These are phyloP conservation scores for Penicillium sclerotigenum DNA, from an alignment of 2,329 filamentous ascomycete species.

Conservation along the genomic window DNA sequence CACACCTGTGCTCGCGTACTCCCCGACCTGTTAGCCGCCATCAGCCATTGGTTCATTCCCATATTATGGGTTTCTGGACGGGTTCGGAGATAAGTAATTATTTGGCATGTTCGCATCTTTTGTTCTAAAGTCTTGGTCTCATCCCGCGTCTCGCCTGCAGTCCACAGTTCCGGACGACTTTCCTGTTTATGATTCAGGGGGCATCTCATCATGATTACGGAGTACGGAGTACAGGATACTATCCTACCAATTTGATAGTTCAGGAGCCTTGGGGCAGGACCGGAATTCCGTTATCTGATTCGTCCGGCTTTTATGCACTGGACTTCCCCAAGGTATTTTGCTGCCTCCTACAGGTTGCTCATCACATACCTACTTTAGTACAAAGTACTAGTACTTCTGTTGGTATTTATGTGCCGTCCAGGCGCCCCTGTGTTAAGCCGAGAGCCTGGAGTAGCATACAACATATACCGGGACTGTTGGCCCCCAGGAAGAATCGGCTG, in stretches of 20 bases:
- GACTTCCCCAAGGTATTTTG: not conserved
- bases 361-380: not conserved
- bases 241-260: conserved; percentile 18
- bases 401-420: conserved; percentile 7
- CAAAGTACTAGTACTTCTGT: not conserved
- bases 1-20: conserved; percentile 12
- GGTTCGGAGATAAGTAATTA: not conserved
- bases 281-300: conserved; percentile 7
- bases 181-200: conserved; percentile 16
- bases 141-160: not conserved
- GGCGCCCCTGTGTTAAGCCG: not conserved
- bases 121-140: not conserved
- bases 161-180: conserved; percentile 7
- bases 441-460: not conserved
- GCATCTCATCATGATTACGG: conserved; percentile 2
- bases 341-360: not conserved
- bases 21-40: conserved; percentile 20
- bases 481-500: not conserved
- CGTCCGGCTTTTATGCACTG: conserved; percentile 11
- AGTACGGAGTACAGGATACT: not conserved
- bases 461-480: not conserved
- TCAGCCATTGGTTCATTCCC: conserved; percentile 9
- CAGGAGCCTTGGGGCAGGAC: conserved; percentile 5
- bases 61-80: not conserved
- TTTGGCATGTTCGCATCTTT: conserved; percentile 1